phyloP scores from a whole-genome alignment of 352 stramenopile species.

The Blastocystis sp. region DNA sequence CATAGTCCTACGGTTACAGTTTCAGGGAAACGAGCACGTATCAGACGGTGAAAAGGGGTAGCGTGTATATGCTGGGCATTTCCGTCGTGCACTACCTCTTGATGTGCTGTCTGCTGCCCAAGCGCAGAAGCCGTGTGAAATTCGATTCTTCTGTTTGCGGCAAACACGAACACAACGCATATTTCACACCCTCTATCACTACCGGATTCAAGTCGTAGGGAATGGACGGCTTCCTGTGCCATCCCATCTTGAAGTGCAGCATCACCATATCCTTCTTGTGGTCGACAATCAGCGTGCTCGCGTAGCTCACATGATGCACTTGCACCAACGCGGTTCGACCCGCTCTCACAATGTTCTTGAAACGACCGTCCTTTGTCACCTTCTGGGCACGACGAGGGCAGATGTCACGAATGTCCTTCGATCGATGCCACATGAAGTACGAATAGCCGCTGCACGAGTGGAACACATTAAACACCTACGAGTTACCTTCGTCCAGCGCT shows the following conservation, averaged over 20 bases:
- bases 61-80: not conserved
- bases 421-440: not conserved
- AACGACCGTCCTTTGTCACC: not conserved
- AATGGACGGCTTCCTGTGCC: not conserved
- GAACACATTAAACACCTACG: conserved; percentile 34
- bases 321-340: not conserved
- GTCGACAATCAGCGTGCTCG: not conserved
- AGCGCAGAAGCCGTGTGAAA: not conserved
- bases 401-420: conserved; percentile 20
- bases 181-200: conserved; percentile 20
- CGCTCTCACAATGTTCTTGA: conserved; percentile 33
- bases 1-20: conserved; percentile 27
- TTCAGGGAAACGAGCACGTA: not conserved
- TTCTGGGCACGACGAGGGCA: not conserved
- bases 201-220: conserved; percentile 15
- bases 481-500: not conserved
- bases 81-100: conserved; percentile 15
- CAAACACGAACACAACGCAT: conserved; percentile 27
- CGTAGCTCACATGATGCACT: conserved; percentile 62
- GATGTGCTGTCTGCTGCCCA: conserved; percentile 27
- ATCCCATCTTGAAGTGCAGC: conserved; percentile 58
- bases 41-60: not conserved
- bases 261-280: conserved; percentile 57
- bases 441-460: conserved; percentile 41
- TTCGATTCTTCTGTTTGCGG: conserved; percentile 10